Evolutionary conservation across 1,139 yeast species (phyloP), one percentile per base, ranked within the genome.

Genomic region (Kodamaea sp.): DNA sequence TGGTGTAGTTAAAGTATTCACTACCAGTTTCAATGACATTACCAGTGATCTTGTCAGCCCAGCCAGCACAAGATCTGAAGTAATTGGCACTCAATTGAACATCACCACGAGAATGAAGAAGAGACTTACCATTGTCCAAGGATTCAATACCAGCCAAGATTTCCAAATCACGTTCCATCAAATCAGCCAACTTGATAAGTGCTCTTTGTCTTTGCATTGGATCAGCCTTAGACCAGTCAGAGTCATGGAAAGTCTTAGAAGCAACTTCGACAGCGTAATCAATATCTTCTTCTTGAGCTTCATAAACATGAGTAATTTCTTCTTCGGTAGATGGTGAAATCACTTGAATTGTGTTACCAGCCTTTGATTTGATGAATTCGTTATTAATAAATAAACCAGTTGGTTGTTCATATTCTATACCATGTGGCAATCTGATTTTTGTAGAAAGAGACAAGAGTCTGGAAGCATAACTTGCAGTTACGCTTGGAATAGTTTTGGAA

Each of bases 361-460:
- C 39, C 38, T 38, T 35, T 26, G 55, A 49, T 15, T 41, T 38
- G 15, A 48, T 50, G 28, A 52, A 52, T 38, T 52, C 54, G 45
- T 52, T 52, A 44, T 52, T 49, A 41, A 50, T 50, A 44, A 52
- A 52, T 37, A 52, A 45, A 26, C 55, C 55, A 8, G 53, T 56
- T 23, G 54, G 54, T 40, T 50, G 87, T 35, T 71, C 67, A 38
- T 50, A 52, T 29, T 46, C 67, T 27, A 65, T 48, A 33, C 87
- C 87, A 50, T 78, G 80, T 47, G 89, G 89, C 32, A 82, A 71
- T 8, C 70, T 77, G 46, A 83, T 61, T 27, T 64, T 66, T 36
- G 73, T 75, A 23, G 65, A 55, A 46, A 78, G 61, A 37, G 81
- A 78, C 42, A 65, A 60, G 28, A 34, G 26, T 41, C 49, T 45